Base-by-base conservation (phyloP, 805 yeast genomes). In the Candida maris region DNA sequence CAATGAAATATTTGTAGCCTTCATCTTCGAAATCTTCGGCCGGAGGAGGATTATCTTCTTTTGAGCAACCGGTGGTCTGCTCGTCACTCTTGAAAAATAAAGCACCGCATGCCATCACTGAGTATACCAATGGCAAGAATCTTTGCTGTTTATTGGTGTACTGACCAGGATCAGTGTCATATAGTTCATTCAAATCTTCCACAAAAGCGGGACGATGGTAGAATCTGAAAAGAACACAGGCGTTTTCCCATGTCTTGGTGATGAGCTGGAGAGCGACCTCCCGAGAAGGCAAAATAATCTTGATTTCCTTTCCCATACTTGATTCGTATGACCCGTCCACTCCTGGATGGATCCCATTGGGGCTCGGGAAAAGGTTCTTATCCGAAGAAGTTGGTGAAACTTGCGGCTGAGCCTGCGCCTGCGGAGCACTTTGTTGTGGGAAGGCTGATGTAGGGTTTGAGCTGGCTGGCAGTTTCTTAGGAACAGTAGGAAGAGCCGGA, bases 81-180 rank as follows among this genome's bases (percentile, higher is more conserved):
- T 62, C 59, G 37, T 68, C 70, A 42, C 71, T 68, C 51, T 79
- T 79, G 24, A 76, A 71, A 49, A 88, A 85, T 24, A 87, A 64
- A 3, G 87, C 85, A 12, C 96, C 96, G 45, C 87, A 85, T 0
- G 96, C 95, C 63, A 88, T 70, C n/a, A 86, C 84, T 1, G 93
- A 77, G 60, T 87, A 87, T 27, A 87, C 78, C 42, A 88, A 68
- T 0, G 96, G 95, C 35, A 85, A 62, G 44, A 86, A 82, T 47
- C 77, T 73, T 42, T 76, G 81, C 54, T 85, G 94, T 41, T 82
- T 72, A 45, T 81, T 79, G 3, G 85, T 77, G 57, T 79, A 82
- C 39, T 75, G 74, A 12, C 72, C 69, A 1, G 94, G 91, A 50
- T 83, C 88, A 7, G 85, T 71, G 29, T 79, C 81, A 59, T 86